These are phyloP conservation scores for Penicillium steckii DNA, from an alignment of 495 filamentous ascomycete species.

Conservation along the genomic window DNA sequence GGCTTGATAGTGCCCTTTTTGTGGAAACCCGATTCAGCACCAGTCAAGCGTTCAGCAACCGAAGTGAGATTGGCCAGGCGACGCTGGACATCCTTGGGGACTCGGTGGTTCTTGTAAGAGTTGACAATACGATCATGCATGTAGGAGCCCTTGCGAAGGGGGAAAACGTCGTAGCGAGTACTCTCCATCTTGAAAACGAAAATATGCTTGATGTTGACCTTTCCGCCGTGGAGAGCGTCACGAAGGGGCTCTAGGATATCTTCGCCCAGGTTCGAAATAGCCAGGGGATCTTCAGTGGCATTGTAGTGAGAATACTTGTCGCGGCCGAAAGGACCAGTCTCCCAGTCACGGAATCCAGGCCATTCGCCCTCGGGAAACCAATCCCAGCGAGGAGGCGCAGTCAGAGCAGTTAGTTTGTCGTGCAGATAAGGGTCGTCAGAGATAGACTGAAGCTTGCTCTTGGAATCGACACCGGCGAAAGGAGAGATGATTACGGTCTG, in stretches of 20 bases:
- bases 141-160: constrained; percentile 31
- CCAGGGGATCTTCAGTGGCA: constrained; percentile 37
- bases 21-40: constrained; percentile 21
- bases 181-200: constrained; percentile 42
- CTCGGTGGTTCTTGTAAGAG: constrained; percentile 18
- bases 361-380: constrained; percentile 25
- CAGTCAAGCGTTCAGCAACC: constrained; percentile 37
- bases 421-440: constrained; percentile 11
- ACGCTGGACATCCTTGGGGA: constrained; percentile 24
- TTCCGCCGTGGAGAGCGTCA: constrained; percentile 19
- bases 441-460: constrained; percentile 21
- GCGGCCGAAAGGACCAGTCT: background rate
- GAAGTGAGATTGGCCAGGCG: constrained; percentile 32
- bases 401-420: constrained; percentile 20
- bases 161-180: constrained; percentile 45
- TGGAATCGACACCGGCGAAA: constrained; percentile 19
- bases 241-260: constrained; percentile 29
- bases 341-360: constrained; percentile 30
- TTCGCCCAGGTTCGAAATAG: constrained; percentile 37
- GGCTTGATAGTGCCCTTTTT: constrained; percentile 18
- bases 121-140: constrained; percentile 33
- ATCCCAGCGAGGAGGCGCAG: constrained; percentile 15
- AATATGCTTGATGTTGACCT: constrained; percentile 42
- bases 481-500: constrained; percentile 21
- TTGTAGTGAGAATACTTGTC: constrained; percentile 29